A percentile compares a stretch with the other conserved stretches of the same genome.
These are phyloP conservation scores for Lecanicillium sp. DNA, from an alignment of 2,329 filamentous ascomycete species.

Conservation along the genomic window DNA sequence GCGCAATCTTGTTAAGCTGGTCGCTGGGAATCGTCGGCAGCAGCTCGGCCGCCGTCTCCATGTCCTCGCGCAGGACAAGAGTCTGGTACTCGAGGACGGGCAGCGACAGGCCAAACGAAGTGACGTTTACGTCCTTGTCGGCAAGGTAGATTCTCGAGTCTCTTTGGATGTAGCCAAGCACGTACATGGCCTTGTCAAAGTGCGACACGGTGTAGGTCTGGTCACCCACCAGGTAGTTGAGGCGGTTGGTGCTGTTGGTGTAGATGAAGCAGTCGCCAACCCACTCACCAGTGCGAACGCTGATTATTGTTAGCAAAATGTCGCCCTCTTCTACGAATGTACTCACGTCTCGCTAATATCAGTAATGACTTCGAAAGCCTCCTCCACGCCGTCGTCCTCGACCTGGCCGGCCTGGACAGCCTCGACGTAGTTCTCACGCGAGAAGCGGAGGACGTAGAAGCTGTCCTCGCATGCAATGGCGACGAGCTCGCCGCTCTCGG, in stretches of 20 bases:
- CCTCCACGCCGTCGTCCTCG: constrained; percentile 87
- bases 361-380: constrained; percentile 92
- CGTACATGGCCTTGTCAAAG: constrained; percentile 92
- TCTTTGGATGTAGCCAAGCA: constrained; percentile 89
- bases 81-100: constrained; percentile 97
- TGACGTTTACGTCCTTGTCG: constrained; percentile 90
- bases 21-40: constrained; percentile 80
- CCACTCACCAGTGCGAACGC: constrained; percentile 92
- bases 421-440: constrained; percentile 78
- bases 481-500: constrained; percentile 89
- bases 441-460: constrained; percentile 91
- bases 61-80: constrained; percentile 84
- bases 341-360: constrained; percentile 82
- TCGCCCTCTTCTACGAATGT: background rate
- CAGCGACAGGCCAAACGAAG: constrained; percentile 85
- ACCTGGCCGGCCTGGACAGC: constrained; percentile 76
- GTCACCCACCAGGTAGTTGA: constrained; percentile 97
- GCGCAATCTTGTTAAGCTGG: constrained; percentile 95
- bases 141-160: constrained; percentile 93
- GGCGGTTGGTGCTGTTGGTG: constrained; percentile 90
- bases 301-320: constrained; percentile 30
- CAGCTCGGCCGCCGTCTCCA: constrained; percentile 84
- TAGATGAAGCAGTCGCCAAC: constrained; percentile 99
- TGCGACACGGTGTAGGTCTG: constrained; percentile 97
- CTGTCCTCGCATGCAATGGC: constrained; percentile 90